phyloP scores from a whole-genome alignment of 2,329 filamentous ascomycete species.

The Fusarium sp. region DNA sequence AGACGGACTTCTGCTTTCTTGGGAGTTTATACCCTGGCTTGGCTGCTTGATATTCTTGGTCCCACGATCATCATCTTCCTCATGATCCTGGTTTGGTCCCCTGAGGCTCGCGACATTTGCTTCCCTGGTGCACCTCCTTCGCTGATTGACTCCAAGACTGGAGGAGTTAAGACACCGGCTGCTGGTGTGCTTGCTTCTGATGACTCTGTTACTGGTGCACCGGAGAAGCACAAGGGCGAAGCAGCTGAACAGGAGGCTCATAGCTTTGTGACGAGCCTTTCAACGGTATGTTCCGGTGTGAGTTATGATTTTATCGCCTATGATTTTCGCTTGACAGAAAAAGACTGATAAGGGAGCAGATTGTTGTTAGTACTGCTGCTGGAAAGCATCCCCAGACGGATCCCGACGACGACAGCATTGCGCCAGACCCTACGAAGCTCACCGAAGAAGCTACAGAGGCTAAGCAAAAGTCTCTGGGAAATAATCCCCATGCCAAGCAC shows the following conservation, averaged over 20 bases:
- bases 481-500: conserved; percentile 55
- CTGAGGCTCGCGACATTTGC: conserved; percentile 68
- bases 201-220: conserved; percentile 82
- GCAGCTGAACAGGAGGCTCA: conserved; percentile 85
- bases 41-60: conserved; percentile 77
- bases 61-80: conserved; percentile 69
- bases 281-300: conserved; percentile 52
- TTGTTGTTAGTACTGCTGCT: conserved; percentile 78
- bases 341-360: conserved; percentile 47
- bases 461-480: conserved; percentile 58
- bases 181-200: conserved; percentile 80
- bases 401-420: conserved; percentile 62
- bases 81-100: conserved; percentile 74
- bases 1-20: conserved; percentile 73
- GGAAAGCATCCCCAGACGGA: conserved; percentile 80
- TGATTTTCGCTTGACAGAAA: neutral
- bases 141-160: conserved; percentile 74
- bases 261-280: conserved; percentile 80
- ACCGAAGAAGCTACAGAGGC: conserved; percentile 54
- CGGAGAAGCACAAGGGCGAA: conserved; percentile 85
- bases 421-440: conserved; percentile 62
- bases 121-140: conserved; percentile 84
- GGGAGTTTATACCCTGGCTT: conserved; percentile 69
- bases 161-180: conserved; percentile 80
- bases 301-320: conserved; percentile 15